These are phyloP conservation scores for Aspergillus affinis DNA, from an alignment of 495 filamentous ascomycete genomes.

Conservation along the genomic window DNA sequence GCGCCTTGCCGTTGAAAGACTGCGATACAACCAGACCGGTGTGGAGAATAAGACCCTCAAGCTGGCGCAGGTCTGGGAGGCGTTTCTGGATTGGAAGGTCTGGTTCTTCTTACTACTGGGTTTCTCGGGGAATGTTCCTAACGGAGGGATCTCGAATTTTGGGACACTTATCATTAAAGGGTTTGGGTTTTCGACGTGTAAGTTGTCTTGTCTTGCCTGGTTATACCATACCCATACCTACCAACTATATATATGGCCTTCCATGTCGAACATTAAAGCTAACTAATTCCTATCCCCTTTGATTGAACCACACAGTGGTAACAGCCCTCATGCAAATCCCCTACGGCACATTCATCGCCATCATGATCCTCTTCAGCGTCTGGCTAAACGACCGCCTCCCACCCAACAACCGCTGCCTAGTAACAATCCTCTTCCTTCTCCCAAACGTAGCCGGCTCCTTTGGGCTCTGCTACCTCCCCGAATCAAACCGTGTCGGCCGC, in stretches of 20 bases:
- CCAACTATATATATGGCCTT: too few relatives aligned
- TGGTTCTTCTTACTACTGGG: conserved; percentile 65
- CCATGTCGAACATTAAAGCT: too few relatives aligned
- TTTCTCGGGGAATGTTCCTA: conserved; percentile 41
- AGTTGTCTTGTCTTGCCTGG: conserved; percentile 19
- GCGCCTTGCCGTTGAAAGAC: conserved; percentile 55
- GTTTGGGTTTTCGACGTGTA: conserved; percentile 56
- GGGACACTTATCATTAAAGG: conserved; percentile 63
- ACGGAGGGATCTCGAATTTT: conserved; percentile 58
- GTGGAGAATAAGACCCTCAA: conserved; percentile 65
- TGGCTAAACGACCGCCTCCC: conserved; percentile 50
- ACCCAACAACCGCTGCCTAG: conserved; percentile 46
- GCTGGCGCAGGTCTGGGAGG: conserved; percentile 56
- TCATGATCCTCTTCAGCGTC: conserved; percentile 51
- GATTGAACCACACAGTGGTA: conserved; percentile 18
- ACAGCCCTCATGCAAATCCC: conserved; percentile 52
- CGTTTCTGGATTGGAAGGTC: conserved; percentile 58
- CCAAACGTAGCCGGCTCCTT: conserved; percentile 53
- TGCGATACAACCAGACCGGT: conserved; percentile 62
- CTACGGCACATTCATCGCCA: conserved; percentile 50
- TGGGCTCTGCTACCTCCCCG: conserved; percentile 44
- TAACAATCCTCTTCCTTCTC: conserved; percentile 47
- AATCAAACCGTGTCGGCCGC: conserved; percentile 38
- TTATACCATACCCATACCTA: too few relatives aligned
- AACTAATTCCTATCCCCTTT: too few relatives aligned